Evolutionary conservation across 495 filamentous ascomycete genomes (phyloP).

Genomic region (Annulohypoxylon stygium): DNA sequence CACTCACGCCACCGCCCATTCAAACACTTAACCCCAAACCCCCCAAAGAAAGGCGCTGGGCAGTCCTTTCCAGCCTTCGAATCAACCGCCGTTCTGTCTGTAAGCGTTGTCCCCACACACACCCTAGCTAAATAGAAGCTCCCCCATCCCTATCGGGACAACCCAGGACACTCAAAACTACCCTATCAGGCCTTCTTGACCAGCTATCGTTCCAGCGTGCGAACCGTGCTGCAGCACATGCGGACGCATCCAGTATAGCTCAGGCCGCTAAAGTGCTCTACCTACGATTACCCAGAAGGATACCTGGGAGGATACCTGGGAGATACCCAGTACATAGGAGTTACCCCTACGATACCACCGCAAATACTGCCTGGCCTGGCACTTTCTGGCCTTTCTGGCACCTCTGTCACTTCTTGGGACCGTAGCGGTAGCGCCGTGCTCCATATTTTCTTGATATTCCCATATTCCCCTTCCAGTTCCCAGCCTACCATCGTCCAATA

Average conservation of each 20-base stretch:
- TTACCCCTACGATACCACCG: background rate
- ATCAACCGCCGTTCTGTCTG: constrained; percentile 36
- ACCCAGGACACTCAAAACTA: constrained; percentile 42
- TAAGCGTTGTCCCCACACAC: constrained; percentile 31
- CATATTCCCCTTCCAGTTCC: background rate
- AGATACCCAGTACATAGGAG: background rate
- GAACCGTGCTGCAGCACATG: constrained; percentile 33
- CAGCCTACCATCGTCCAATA: background rate
- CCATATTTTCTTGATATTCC: constrained; percentile 13
- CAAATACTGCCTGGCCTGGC: constrained; percentile 15
- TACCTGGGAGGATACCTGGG: too few relatives aligned
- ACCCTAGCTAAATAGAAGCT: constrained; percentile 40
- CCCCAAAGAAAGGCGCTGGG: constrained; percentile 10
- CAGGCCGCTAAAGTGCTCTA: constrained; percentile 4
- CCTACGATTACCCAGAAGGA: background rate
- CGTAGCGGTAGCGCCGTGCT: constrained; percentile 32
- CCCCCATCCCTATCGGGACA: constrained; percentile 44
- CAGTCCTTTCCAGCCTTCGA: constrained; percentile 30
- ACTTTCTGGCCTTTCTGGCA: constrained; percentile 2
- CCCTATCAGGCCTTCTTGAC: constrained; percentile 42
- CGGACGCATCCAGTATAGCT: constrained; percentile 5
- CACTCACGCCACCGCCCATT: constrained; percentile 41
- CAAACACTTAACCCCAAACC: constrained; percentile 17
- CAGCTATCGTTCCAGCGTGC: constrained; percentile 45
- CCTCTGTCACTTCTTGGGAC: too few relatives aligned